These are phyloP conservation scores for Agaricus subrufescens DNA, from an alignment of 768 basidiomycete genomes.

Conservation along the genomic window DNA sequence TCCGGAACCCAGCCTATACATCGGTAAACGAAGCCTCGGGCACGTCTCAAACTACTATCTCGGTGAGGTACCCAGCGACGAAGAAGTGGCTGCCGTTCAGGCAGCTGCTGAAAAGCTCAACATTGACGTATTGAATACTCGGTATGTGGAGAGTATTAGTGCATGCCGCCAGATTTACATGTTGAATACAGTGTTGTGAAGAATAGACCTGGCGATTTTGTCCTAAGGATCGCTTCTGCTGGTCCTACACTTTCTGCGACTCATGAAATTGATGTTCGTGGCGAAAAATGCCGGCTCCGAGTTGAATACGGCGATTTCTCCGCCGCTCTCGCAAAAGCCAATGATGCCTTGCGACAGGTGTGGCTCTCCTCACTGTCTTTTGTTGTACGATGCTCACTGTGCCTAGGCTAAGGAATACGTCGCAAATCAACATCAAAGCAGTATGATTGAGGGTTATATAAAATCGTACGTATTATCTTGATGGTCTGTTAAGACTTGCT, in stretches of 20 bases:
- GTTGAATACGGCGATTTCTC: conserved; percentile 78
- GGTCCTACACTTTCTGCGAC: conserved; percentile 30
- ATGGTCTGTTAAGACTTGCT: not conserved
- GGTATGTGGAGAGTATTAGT: conserved; percentile 36
- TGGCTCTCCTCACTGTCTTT: not conserved
- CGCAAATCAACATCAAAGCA: conserved; percentile 66
- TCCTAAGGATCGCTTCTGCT: conserved; percentile 72
- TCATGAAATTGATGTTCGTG: conserved; percentile 43
- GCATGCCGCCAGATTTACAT: not conserved
- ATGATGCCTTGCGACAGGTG: conserved; percentile 58
- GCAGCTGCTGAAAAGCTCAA: conserved; percentile 67
- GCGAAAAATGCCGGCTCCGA: conserved; percentile 44
- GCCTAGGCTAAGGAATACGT: conserved; percentile 66
- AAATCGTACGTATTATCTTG: conserved; percentile 49
- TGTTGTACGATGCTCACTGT: not conserved
- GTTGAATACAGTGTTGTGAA: conserved; percentile 58
- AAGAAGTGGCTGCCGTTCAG: conserved; percentile 75
- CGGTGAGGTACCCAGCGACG: conserved; percentile 66
- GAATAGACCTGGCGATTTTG: conserved; percentile 55
- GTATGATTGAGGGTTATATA: conserved; percentile 76
- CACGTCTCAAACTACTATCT: conserved; percentile 86
- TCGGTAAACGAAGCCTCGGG: conserved; percentile 75
- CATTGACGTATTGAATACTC: conserved; percentile 79
- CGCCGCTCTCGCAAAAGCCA: conserved; percentile 46
- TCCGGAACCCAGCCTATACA: conserved; percentile 65